Base-by-base conservation (phyloP, 257 asterid genomes). In the Haberlea rhodopensis region DNA sequence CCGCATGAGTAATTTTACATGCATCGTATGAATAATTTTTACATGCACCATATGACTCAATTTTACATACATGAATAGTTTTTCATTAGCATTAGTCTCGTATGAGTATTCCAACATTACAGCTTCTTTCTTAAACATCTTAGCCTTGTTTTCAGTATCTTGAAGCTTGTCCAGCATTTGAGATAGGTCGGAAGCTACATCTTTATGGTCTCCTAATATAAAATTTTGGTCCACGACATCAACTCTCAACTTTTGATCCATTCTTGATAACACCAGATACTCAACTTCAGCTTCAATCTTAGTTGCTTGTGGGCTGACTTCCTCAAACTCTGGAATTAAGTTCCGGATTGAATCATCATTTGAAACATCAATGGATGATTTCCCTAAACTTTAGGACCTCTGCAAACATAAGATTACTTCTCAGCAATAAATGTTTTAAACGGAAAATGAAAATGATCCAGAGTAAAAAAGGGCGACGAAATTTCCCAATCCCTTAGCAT, bases 241-340 rank as follows among this genome's bases (percentile, higher is more conserved):
- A 55, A 46, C 66, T 61, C 66, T 78, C 66, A 74, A 62, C 52
- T 70, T 69, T 60, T 76, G 87, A 70, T 70, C 70, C 5, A 68
- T 71, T 76, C 76, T 60, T 66, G 90, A 82, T 53, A 81, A 76
- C 8, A 72, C 71, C 63, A 88, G 37, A 76, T 81, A 81, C 76
- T 82, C 85, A 26, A 90, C 83, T 77, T 90, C 97, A 16, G 89
- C 86, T 86, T 85, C 96, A 32, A 90, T 82, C 73, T 80, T 82
- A 67, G 40, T 71, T 52, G 69, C 62, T 48, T 62, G 57, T n/a
- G 52, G 55, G 46, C 40, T 48, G 16, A 63, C 53, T 21, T 43
- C 48, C 18, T 29, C 46, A 21, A 26, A 20, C 51, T 65, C 71
- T 32, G 65, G 61, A 66, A 27, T 54, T 53, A 61, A 61, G 48